Evolutionary conservation across 2,329 filamentous ascomycete species (phyloP).

Genomic region (Epichloe glyceriae): DNA sequence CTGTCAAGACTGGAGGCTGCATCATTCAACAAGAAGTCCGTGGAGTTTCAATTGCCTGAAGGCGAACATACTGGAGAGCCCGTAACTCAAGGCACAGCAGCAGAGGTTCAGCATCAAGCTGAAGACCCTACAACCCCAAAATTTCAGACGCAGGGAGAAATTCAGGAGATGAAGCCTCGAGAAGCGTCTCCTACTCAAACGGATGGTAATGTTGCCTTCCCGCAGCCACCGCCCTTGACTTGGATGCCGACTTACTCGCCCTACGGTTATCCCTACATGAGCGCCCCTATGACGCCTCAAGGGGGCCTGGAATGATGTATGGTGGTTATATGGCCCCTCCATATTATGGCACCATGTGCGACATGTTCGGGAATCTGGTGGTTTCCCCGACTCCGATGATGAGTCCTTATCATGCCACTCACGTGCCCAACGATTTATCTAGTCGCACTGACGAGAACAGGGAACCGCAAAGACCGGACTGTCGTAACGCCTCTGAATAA

Average conservation of each 20-base stretch:
- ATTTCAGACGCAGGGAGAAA: not conserved
- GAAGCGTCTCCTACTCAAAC: not conserved
- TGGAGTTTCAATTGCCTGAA: conserved; percentile 6
- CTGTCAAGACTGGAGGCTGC: not conserved
- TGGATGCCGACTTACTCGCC: conserved; percentile 10
- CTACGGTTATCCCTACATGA: conserved; percentile 9
- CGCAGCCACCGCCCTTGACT: conserved; percentile 6
- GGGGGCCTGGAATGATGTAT: conserved; percentile 10
- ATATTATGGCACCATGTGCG: conserved; percentile 10
- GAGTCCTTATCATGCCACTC: conserved; percentile 6
- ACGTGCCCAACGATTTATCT: not conserved
- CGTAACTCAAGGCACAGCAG: not conserved
- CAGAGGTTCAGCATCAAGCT: not conserved
- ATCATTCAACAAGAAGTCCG: conserved; percentile 5
- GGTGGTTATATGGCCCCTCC: conserved; percentile 11
- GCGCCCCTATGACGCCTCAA: conserved; percentile 11
- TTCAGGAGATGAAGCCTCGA: not conserved
- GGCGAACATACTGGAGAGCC: not conserved
- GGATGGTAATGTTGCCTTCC: not conserved
- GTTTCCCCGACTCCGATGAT: conserved; percentile 11
- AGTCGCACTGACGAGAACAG: not conserved
- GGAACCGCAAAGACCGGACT: not conserved
- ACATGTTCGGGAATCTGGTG: conserved; percentile 11
- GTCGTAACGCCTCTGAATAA: not conserved
- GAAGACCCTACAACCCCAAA: not conserved